phyloP scores from a whole-genome alignment of 176 grass and related monocot species.

The Triticum turgidum region DNA sequence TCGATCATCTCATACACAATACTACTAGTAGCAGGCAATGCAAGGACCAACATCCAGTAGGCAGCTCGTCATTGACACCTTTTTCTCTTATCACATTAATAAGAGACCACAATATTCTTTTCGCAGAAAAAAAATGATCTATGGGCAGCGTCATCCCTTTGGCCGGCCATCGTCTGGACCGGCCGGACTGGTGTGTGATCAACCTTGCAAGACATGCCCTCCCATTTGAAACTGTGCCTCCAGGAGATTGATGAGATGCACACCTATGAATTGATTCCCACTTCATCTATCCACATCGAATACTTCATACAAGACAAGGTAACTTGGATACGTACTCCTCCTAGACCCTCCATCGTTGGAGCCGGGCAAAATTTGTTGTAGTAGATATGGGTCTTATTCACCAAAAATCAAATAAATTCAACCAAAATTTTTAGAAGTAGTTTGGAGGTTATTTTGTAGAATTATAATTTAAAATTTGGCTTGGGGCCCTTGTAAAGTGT shows the following conservation, averaged over 20 bases:
- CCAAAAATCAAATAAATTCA: too few relatives aligned
- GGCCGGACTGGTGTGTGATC: not conserved
- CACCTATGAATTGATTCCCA: not conserved
- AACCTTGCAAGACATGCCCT: slow-evolving; percentile 15
- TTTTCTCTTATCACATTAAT: slow-evolving; percentile 8
- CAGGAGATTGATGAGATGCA: not conserved
- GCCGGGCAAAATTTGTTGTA: fast-evolving
- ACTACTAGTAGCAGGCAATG: not conserved
- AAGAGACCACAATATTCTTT: not conserved
- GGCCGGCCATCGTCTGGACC: not conserved
- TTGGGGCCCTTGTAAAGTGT: not conserved
- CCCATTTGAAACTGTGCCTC: slow-evolving; percentile 36
- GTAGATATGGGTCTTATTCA: too few relatives aligned
- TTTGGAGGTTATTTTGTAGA: too few relatives aligned
- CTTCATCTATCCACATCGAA: too few relatives aligned
- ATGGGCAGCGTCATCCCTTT: not conserved
- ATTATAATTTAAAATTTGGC: not conserved
- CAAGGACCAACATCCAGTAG: not conserved
- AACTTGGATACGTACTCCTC: not conserved
- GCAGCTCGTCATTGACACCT: not conserved
- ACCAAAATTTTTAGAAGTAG: too few relatives aligned
- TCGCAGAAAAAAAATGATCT: not conserved
- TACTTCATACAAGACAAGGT: too few relatives aligned
- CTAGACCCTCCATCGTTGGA: not conserved
- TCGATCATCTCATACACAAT: not conserved